Base-by-base conservation (phyloP, 495 filamentous ascomycete genomes). In the Penicillium angulare region DNA sequence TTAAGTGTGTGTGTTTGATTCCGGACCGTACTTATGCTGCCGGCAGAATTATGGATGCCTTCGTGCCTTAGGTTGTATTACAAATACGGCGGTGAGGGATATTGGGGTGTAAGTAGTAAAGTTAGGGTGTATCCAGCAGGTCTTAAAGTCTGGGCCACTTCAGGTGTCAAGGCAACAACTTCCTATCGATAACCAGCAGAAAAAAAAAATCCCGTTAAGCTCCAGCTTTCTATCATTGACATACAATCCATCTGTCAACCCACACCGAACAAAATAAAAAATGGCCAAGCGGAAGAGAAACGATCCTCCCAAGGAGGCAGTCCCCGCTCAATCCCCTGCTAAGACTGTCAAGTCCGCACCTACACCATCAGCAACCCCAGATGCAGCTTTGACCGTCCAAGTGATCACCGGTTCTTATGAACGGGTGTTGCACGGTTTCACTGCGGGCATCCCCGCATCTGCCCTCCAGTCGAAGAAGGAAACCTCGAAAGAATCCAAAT, bases 331-430 rank as follows among this genome's bases (percentile, higher is more conserved):
- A n/a, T 47, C 62, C 33, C 59, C 65, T 7, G 46, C 69, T 24
- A 77, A 76, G 50, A 50, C 57, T 9, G 59, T 62, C 49, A 74
- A 74, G 52, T 57, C 73, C 13, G 52, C 61, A 27, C 52, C 59
- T 10, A 56, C 43, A 2, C 41, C 60, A 3, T 47, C 60, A 36
- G 50, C 66, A 56, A 47, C 55, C 48, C 51, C 59, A 31, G 63
- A 69, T 51, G 52, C 63, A 31, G 64, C 76, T 31, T 52, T 81
- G 39, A 88, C 83, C 0, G 75, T 97, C 43, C 93, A 97, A 65
- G 86, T 99, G 48, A 78, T 97, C 42, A 88, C 90, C 17, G 93
- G 93, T 15, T 96, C 92, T 50, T 99, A 99, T 72, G 93, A 99
- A 62, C 83, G 90, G 48, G 83, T 92, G 34, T 79, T 99, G 34